Evolutionary conservation across 495 filamentous ascomycete species (phyloP).

Genomic region (Aspergillus diversus): DNA sequence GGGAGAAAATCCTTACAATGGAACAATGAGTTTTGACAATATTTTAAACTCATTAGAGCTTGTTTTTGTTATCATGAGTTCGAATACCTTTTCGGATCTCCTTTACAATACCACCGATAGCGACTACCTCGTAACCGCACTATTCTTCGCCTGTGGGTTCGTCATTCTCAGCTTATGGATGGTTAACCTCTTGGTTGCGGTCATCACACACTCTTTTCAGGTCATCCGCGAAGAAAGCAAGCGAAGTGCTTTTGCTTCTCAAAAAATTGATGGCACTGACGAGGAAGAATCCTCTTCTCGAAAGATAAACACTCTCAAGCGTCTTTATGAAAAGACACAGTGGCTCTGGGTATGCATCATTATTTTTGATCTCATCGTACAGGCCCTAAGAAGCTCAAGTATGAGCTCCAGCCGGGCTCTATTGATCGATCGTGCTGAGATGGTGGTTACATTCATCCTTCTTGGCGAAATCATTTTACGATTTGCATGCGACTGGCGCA

Average conservation of each 20-base stretch:
- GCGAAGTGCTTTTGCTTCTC: slow-evolving; percentile 85
- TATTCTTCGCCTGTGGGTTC: slow-evolving; percentile 85
- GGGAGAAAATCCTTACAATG: slow-evolving; percentile 77
- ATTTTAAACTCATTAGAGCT: slow-evolving; percentile 87
- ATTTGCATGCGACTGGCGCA: slow-evolving; percentile 75
- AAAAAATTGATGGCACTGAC: slow-evolving; percentile 58
- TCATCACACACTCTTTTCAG: slow-evolving; percentile 98
- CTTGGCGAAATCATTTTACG: slow-evolving; percentile 81
- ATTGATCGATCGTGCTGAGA: slow-evolving; percentile 71
- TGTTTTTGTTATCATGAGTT: slow-evolving; percentile 98
- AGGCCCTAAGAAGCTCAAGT: slow-evolving; percentile 71
- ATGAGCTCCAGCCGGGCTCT: slow-evolving; percentile 62
- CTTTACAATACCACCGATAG: slow-evolving; percentile 91
- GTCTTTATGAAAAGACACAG: slow-evolving; percentile 69
- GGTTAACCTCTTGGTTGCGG: slow-evolving; percentile 93
- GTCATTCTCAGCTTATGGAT: slow-evolving; percentile 96
- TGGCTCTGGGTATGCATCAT: slow-evolving; percentile 86
- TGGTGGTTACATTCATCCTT: slow-evolving; percentile 76
- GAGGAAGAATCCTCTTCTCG: slow-evolving; percentile 39
- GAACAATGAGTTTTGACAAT: slow-evolving; percentile 93
- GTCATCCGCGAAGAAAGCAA: slow-evolving; percentile 97
- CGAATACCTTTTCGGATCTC: slow-evolving; percentile 93
- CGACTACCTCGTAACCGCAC: slow-evolving; percentile 82
- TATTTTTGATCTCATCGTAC: slow-evolving; percentile 71
- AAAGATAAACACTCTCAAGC: slow-evolving; percentile 61